Evolutionary conservation across 2,329 filamentous ascomycete species (phyloP).

Genomic region (Xylariaceae sp.): DNA sequence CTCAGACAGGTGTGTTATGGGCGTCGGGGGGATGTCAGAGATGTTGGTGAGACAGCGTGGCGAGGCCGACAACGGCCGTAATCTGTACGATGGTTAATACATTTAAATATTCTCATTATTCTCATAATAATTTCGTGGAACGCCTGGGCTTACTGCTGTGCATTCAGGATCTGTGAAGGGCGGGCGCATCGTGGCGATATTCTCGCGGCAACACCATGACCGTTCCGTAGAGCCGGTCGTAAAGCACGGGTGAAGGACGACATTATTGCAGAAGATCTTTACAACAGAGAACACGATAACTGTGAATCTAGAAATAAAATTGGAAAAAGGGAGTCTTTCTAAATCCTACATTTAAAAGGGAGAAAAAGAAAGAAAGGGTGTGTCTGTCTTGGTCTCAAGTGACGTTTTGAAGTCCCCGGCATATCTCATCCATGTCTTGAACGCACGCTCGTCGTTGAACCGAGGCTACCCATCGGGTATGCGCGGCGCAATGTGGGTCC

Average conservation of each 20-base stretch:
- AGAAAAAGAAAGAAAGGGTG: neutral
- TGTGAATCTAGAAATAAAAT: neutral
- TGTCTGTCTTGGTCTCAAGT: neutral
- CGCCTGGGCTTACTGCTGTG: slow-evolving; percentile 31
- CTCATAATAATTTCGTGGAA: neutral
- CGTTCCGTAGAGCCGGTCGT: slow-evolving; percentile 46
- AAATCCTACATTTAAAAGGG: neutral
- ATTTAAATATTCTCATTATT: neutral
- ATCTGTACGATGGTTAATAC: slow-evolving; percentile 8
- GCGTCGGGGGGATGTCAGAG: slow-evolving; percentile 76
- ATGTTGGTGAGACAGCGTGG: slow-evolving; percentile 57
- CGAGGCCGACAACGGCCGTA: slow-evolving; percentile 54
- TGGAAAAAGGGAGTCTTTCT: neutral
- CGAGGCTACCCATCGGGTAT: slow-evolving; percentile 21
- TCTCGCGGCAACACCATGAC: slow-evolving; percentile 34
- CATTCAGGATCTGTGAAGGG: slow-evolving; percentile 26
- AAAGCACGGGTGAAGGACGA: slow-evolving; percentile 48
- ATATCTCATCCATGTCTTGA: no score
- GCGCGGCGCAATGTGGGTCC: neutral
- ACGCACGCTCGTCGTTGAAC: slow-evolving; percentile 11
- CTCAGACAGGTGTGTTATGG: slow-evolving; percentile 89
- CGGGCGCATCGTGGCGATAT: slow-evolving; percentile 27
- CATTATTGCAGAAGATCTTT: slow-evolving; percentile 23
- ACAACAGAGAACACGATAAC: slow-evolving; percentile 1
- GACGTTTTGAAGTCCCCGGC: slow-evolving; percentile 7